Percentiles rank a stretch among this genome's conserved stretches.
Conservation (phyloP, 1,284 basidiomycete genomes). For the Exsudoporus floridanus region DNA sequence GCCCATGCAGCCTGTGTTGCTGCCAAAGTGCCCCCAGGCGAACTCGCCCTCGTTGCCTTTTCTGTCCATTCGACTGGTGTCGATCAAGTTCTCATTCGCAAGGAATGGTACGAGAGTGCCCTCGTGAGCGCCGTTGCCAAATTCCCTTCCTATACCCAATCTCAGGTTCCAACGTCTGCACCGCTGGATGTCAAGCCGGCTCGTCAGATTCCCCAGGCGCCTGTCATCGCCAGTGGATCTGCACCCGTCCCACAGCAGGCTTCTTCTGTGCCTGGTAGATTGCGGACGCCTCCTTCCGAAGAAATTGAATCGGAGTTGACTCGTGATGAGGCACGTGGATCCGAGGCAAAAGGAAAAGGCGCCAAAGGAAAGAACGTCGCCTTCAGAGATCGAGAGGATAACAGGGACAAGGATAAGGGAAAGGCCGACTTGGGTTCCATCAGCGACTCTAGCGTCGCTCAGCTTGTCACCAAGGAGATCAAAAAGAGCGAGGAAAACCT, state of each 20-base stretch:
- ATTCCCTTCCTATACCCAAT: constrained; percentile 53
- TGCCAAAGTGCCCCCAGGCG: constrained; percentile 71
- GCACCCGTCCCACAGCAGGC: constrained; percentile 15
- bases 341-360: constrained; percentile 54
- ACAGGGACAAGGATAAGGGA: constrained; percentile 45
- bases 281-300: constrained; percentile 69
- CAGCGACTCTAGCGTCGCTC: constrained; percentile 53
- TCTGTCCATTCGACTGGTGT: constrained; percentile 80
- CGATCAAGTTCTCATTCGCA: constrained; percentile 78
- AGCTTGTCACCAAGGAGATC: constrained; percentile 67
- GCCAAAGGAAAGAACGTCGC: constrained; percentile 56
- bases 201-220: constrained; percentile 39
- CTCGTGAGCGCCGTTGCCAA: constrained; percentile 54
- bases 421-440: constrained; percentile 46
- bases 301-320: constrained; percentile 64
- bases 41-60: constrained; percentile 77
- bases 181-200: constrained; percentile 39
- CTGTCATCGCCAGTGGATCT: constrained; percentile 21
- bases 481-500: constrained; percentile 78
- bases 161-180: constrained; percentile 30
- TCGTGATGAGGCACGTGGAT: constrained; percentile 55
- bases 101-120: constrained; percentile 76
- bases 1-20: constrained; percentile 77
- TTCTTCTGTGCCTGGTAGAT: constrained; percentile 38
- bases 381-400: constrained; percentile 58